Conservation (phyloP, 306 rosid species). For the Pyrus bretschneideri region DNA sequence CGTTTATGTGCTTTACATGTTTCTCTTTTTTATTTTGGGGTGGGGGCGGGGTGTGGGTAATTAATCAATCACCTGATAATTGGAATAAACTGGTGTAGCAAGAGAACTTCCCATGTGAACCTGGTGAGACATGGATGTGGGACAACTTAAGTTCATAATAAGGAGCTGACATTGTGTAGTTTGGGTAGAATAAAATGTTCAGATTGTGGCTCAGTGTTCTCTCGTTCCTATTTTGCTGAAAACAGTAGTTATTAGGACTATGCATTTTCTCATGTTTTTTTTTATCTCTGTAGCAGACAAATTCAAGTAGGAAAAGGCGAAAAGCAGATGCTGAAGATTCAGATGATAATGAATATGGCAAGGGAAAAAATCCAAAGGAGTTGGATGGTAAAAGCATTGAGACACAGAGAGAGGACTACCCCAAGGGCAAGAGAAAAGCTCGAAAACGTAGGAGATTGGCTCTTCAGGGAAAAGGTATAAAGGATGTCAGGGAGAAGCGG, state of each 20-base stretch:
- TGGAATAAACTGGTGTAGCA: too few relatives aligned
- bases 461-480: constrained; percentile 85
- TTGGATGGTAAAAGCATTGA: constrained; percentile 68
- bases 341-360: constrained; percentile 67
- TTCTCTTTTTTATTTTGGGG: too few relatives aligned
- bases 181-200: too few relatives aligned
- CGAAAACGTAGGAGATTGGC: constrained; percentile 87
- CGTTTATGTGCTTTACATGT: background rate
- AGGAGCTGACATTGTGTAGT: too few relatives aligned
- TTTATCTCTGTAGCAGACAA: constrained; percentile 45
- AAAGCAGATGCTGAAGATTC: constrained; percentile 83
- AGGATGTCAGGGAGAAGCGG: constrained; percentile 66
- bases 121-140: too few relatives aligned
- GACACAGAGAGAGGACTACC: constrained; percentile 75
- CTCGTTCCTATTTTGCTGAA: too few relatives aligned
- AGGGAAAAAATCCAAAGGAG: constrained; percentile 48
- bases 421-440: constrained; percentile 92
- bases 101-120: too few relatives aligned
- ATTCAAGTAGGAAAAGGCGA: constrained; percentile 75
- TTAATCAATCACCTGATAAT: too few relatives aligned
- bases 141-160: too few relatives aligned
- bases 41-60: too few relatives aligned
- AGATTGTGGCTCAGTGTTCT: too few relatives aligned
- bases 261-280: background rate
- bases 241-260: too few relatives aligned